phyloP scores from a whole-genome alignment of 2,329 filamentous ascomycete species.

The Xylariaceae sp. region DNA sequence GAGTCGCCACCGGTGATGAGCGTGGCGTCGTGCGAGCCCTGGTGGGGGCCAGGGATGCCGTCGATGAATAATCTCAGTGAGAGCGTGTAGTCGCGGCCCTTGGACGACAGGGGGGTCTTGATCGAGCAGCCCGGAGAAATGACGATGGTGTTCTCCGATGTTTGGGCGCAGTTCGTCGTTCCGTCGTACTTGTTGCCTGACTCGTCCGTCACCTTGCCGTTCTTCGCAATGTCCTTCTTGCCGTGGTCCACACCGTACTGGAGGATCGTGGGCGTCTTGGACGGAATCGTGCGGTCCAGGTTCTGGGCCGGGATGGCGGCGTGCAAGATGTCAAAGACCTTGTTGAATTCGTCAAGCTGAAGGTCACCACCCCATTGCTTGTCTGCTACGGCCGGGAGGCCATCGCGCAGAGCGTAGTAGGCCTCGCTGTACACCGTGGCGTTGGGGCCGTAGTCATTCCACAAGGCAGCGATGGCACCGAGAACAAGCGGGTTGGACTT shows the following conservation, averaged over 20 bases:
- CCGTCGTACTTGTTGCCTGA: conserved; percentile 40
- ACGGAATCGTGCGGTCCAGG: conserved; percentile 40
- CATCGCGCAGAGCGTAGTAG: conserved; percentile 47
- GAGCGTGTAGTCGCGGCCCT: conserved; percentile 53
- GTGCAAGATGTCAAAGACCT: conserved; percentile 37
- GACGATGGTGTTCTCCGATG: conserved; percentile 26
- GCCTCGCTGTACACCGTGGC: conserved; percentile 47
- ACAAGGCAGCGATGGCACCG: conserved; percentile 46
- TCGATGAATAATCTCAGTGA: conserved; percentile 38
- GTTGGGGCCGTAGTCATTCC: conserved; percentile 52
- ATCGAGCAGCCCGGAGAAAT: conserved; percentile 38
- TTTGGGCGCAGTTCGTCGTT: conserved; percentile 34
- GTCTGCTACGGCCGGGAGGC: conserved; percentile 46
- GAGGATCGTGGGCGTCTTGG: conserved; percentile 33
- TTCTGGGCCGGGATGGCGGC: conserved; percentile 43
- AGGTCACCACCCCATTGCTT: conserved; percentile 51
- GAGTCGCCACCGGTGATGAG: conserved; percentile 42
- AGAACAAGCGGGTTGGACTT: conserved; percentile 37
- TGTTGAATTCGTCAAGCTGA: conserved; percentile 35
- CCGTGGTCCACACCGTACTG: conserved; percentile 27
- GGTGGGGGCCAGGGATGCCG: conserved; percentile 18
- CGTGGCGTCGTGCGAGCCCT: conserved; percentile 32
- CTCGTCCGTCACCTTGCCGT: conserved; percentile 29
- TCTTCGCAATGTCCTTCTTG: neutral
- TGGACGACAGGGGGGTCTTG: conserved; percentile 44